These are phyloP conservation scores for Trifolium repens DNA, from an alignment of 306 rosid genomes.

Conservation along the genomic window DNA sequence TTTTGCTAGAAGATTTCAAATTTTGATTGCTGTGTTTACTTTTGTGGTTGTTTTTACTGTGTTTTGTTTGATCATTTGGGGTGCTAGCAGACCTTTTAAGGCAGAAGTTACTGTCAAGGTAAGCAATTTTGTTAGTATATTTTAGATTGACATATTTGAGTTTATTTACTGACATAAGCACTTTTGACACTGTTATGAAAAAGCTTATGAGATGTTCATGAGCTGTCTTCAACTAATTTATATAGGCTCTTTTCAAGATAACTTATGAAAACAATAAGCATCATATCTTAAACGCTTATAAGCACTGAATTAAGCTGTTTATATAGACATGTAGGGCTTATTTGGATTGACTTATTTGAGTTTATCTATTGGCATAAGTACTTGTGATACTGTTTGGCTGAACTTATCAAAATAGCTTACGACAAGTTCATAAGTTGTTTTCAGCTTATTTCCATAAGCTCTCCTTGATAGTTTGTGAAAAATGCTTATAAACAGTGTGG, in stretches of 20 bases:
- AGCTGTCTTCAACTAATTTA: not conserved
- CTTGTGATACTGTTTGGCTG: not conserved
- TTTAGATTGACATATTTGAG: not conserved
- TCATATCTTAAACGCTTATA: no score
- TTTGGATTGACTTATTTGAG: not conserved
- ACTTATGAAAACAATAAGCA: not conserved
- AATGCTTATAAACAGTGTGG: not conserved
- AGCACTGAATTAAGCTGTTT: not conserved
- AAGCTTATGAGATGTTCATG: not conserved
- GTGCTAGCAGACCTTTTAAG: conserved; percentile 84
- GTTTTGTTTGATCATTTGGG: conserved; percentile 94
- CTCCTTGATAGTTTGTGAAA: not conserved
- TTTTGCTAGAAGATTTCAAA: conserved; percentile 66
- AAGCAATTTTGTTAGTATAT: not conserved
- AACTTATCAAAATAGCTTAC: not conserved
- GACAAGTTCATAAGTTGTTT: not conserved
- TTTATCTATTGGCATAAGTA: not conserved
- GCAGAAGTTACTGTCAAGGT: conserved; percentile 73
- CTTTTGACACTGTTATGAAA: not conserved
- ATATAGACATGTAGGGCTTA: not conserved
- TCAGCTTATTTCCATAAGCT: not conserved
- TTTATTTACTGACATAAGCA: not conserved
- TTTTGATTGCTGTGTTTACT: conserved; percentile 63
- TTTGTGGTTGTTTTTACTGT: conserved; percentile 70
- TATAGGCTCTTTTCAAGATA: not conserved